phyloP scores from a whole-genome alignment of 805 yeast genomes.

The Yarrowia bubula region DNA sequence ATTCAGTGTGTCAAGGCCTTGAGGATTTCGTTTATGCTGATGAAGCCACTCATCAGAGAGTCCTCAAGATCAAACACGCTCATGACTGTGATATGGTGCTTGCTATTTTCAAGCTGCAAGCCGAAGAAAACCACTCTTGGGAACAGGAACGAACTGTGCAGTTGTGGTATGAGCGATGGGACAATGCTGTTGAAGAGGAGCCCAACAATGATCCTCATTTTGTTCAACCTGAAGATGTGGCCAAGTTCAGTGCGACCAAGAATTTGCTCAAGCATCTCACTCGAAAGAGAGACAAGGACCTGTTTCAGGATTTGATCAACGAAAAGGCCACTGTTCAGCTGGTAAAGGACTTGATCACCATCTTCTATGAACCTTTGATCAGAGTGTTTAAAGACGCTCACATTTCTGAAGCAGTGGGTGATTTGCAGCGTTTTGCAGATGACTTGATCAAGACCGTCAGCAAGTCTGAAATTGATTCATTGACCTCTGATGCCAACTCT shows the following conservation, averaged over 20 bases:
- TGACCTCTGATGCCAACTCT: constrained; percentile 53
- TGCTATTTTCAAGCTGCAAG: constrained; percentile 17
- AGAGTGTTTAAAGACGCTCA: constrained; percentile 64
- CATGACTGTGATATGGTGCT: constrained; percentile 13
- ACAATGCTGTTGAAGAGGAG: constrained; percentile 36
- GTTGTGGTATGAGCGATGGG: constrained; percentile 41
- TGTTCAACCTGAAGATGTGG: constrained; percentile 27
- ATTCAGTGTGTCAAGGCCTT: constrained; percentile 25
- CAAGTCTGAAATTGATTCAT: constrained; percentile 49
- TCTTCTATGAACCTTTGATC: constrained; percentile 74
- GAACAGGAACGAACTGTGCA: constrained; percentile 29
- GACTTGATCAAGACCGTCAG: constrained; percentile 64
- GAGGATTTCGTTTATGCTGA: constrained; percentile 32
- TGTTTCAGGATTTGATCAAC: constrained; percentile 75
- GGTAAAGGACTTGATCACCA: constrained; percentile 66
- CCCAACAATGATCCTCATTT: constrained; percentile 30
- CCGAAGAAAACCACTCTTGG: constrained; percentile 12
- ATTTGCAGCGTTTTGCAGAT: constrained; percentile 61
- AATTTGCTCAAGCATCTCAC: constrained; percentile 62
- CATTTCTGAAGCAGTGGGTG: constrained; percentile 61
- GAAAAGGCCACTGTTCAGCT: constrained; percentile 79
- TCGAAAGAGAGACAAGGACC: constrained; percentile 71
- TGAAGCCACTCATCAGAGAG: constrained; percentile 36
- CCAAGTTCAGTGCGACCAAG: constrained; percentile 37
- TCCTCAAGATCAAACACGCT: constrained; percentile 26